These are phyloP conservation scores for Phytophthora palmivora DNA, from an alignment of 352 stramenopile species.

Conservation along the genomic window DNA sequence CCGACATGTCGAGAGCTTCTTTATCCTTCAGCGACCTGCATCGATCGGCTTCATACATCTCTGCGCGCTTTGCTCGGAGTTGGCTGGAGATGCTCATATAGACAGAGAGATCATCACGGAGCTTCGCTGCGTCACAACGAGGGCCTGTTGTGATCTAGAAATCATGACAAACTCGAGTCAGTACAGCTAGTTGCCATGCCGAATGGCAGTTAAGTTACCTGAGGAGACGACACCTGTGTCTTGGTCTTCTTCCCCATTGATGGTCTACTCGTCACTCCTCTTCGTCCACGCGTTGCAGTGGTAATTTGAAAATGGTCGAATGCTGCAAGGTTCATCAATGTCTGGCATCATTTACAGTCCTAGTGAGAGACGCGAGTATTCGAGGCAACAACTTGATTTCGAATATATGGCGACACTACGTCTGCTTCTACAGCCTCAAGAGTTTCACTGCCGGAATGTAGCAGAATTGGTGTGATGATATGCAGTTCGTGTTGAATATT, in stretches of 20 bases:
- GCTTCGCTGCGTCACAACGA: conserved; percentile 12
- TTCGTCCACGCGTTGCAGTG: not conserved
- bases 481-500: conserved; percentile 27
- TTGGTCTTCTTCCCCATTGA: conserved; percentile 10
- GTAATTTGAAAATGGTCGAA: conserved; percentile 17
- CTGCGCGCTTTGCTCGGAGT: conserved; percentile 14
- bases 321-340: not conserved
- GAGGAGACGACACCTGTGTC: not conserved
- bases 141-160: not conserved
- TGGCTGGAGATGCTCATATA: conserved; percentile 14
- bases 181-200: not conserved
- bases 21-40: conserved; percentile 12
- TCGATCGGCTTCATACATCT: conserved; percentile 21
- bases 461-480: too few relatives aligned
- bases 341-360: conserved; percentile 19
- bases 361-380: conserved; percentile 2
- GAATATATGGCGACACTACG: conserved; percentile 11
- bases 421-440: not conserved
- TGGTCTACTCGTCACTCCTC: conserved; percentile 12
- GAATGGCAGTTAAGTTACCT: not conserved
- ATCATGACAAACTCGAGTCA: not conserved
- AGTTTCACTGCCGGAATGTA: not conserved
- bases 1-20: conserved; percentile 8
- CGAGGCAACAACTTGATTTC: conserved; percentile 24
- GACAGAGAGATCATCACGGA: conserved; percentile 10